Conservation (phyloP, 1,139 yeast species). For the Pichia inconspicua region DNA sequence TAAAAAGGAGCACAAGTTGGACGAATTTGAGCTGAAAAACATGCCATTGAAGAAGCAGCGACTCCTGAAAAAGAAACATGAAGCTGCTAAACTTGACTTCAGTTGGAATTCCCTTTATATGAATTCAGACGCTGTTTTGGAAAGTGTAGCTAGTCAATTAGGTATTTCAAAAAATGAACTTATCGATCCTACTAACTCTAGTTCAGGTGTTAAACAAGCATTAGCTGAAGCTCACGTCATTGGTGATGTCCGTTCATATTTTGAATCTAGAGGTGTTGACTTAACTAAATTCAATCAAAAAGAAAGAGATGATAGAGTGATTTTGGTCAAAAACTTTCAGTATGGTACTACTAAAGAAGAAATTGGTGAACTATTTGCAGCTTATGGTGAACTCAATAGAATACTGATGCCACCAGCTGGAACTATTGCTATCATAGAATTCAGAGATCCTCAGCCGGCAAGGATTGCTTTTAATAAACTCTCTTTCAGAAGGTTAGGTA, state of each 20-base stretch:
- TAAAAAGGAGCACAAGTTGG: slow-evolving; percentile 69
- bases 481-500: slow-evolving; percentile 81
- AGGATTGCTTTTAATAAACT: slow-evolving; percentile 84
- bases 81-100: slow-evolving; percentile 78
- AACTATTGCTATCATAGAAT: slow-evolving; percentile 92
- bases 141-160: slow-evolving; percentile 76
- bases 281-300: slow-evolving; percentile 60
- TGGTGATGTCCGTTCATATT: slow-evolving; percentile 81
- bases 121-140: slow-evolving; percentile 88
- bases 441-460: slow-evolving; percentile 74
- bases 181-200: slow-evolving; percentile 79
- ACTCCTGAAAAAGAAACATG: slow-evolving; percentile 74
- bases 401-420: slow-evolving; percentile 95
- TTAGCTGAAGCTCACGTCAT: slow-evolving; percentile 95
- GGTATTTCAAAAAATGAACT: slow-evolving; percentile 79
- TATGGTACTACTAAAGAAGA: slow-evolving; percentile 77
- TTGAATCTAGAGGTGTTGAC: slow-evolving; percentile 81
- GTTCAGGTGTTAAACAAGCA: slow-evolving; percentile 94
- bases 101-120: slow-evolving; percentile 92
- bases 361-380: slow-evolving; percentile 69
- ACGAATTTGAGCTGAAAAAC: slow-evolving; percentile 84
- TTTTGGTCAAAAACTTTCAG: slow-evolving; percentile 84
- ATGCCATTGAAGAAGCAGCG: slow-evolving; percentile 87
- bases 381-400: slow-evolving; percentile 72
- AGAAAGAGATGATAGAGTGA: slow-evolving; percentile 74